Percentiles rank a stretch among this genome's conserved stretches.
phyloP scores from a whole-genome alignment of 805 yeast species.

The Grigorovia yakushimaensis region DNA sequence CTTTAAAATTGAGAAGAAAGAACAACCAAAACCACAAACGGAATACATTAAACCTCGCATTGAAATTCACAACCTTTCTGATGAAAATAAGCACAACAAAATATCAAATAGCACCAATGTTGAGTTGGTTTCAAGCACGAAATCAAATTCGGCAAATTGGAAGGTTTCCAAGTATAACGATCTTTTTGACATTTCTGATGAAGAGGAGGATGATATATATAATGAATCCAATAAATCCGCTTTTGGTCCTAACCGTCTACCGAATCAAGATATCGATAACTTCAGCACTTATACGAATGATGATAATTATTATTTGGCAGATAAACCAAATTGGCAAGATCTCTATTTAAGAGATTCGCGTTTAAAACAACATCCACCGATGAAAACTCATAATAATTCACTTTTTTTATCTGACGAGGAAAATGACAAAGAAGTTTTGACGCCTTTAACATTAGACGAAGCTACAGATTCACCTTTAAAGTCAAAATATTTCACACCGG shows the following conservation, averaged over 20 bases:
- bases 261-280: no score
- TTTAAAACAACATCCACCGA: not conserved
- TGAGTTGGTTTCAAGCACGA: not conserved
- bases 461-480: not conserved
- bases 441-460: not conserved
- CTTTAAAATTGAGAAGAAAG: not conserved
- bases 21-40: not conserved
- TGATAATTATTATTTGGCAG: not conserved
- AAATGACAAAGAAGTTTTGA: not conserved
- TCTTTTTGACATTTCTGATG: constrained; percentile 19
- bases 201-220: constrained; percentile 8
- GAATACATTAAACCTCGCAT: not conserved
- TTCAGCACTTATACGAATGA: not conserved
- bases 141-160: not conserved
- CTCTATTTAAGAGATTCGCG: not conserved
- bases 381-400: not conserved
- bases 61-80: not conserved
- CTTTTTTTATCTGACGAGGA: constrained; percentile 4
- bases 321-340: not conserved
- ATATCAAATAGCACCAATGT: not conserved
- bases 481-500: constrained; percentile 1
- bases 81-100: not conserved
- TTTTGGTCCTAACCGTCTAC: no score
- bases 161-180: constrained; percentile 10
- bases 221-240: not conserved